Conservation (phyloP, 495 filamentous ascomycete genomes). For the Neurospora sp. region DNA sequence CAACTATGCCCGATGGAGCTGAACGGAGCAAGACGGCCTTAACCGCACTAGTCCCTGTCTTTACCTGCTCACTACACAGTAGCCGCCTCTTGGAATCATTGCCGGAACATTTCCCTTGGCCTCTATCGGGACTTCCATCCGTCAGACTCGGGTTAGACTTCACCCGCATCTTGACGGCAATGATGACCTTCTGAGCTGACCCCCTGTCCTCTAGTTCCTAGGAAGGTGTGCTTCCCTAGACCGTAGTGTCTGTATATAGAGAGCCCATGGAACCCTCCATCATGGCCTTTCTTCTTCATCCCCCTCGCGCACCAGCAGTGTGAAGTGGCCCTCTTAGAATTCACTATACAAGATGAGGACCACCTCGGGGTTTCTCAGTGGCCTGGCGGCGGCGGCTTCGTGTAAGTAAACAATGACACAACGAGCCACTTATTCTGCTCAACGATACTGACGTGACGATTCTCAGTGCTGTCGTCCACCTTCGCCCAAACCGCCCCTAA, state of each 20-base stretch:
- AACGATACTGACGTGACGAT: background rate
- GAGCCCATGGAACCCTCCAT: constrained; percentile 4
- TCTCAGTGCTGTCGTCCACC: constrained; percentile 16
- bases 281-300: background rate
- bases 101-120: background rate
- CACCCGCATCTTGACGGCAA: background rate
- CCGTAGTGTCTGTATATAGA: background rate
- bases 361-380: constrained; percentile 12
- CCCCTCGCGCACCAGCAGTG: constrained; percentile 5
- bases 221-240: background rate
- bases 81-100: background rate
- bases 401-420: constrained; percentile 12
- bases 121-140: background rate
- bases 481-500: constrained; percentile 16
- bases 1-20: background rate
- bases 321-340: constrained; percentile 2
- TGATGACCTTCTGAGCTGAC: background rate
- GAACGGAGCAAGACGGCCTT: background rate
- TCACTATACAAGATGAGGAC: constrained; percentile 16
- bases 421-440: background rate
- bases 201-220: background rate
- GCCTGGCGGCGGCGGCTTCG: constrained; percentile 18
- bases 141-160: background rate
- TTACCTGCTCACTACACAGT: background rate
- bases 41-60: background rate